phyloP scores from a whole-genome alignment of 2,329 filamentous ascomycete genomes.

The Bipolaris oryzae region DNA sequence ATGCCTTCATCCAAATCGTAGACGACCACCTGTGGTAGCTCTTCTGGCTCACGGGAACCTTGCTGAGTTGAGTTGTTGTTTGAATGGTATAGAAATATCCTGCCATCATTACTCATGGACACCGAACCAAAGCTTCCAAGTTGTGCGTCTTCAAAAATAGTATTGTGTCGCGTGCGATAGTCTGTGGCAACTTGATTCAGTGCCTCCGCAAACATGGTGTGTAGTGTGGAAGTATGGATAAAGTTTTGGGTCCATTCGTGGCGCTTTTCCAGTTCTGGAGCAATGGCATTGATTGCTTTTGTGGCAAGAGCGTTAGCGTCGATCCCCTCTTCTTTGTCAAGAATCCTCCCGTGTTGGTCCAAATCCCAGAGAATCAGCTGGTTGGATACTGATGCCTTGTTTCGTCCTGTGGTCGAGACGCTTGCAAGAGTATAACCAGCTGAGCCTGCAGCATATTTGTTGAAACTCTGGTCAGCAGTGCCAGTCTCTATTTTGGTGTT shows the following conservation, averaged over 20 bases:
- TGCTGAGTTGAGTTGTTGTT: not conserved
- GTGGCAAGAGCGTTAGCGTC: slow-evolving; percentile 27
- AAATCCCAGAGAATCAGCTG: not conserved
- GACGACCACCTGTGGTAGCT: not conserved
- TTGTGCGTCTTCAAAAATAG: slow-evolving; percentile 13
- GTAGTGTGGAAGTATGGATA: slow-evolving; percentile 25
- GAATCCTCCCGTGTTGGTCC: not conserved
- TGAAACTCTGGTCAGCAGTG: not conserved
- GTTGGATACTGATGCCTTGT: not conserved
- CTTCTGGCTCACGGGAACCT: not conserved
- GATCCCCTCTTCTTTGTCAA: slow-evolving; percentile 13
- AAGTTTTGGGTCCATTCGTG: slow-evolving; percentile 39
- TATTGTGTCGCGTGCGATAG: slow-evolving; percentile 33
- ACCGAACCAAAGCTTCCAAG: not conserved
- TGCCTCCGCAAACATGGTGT: slow-evolving; percentile 27
- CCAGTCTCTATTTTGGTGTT: not conserved
- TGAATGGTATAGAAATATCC: not conserved
- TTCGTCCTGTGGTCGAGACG: not conserved
- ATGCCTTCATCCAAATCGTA: not conserved
- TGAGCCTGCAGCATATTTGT: not conserved
- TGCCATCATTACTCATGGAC: not conserved
- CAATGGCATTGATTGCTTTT: slow-evolving; percentile 36
- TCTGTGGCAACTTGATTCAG: slow-evolving; percentile 25
- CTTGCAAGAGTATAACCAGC: not conserved
- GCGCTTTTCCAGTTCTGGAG: slow-evolving; percentile 26